Evolutionary conservation across 2,329 filamentous ascomycete species (phyloP).

Genomic region (Raffaelea arxii): DNA sequence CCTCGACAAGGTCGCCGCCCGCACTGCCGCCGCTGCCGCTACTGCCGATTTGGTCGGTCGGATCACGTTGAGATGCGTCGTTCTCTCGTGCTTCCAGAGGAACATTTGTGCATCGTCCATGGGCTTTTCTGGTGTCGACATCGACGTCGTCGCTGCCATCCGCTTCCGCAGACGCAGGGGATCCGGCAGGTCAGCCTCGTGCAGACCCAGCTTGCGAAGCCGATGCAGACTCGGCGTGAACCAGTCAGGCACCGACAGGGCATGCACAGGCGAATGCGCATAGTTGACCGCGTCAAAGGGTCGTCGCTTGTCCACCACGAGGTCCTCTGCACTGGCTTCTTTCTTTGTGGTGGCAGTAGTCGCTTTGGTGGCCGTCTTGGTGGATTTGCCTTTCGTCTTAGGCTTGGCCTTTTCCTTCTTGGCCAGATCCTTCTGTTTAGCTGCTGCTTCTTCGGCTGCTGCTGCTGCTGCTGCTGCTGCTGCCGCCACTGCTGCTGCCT

Average conservation of each 20-base stretch:
- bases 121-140: constrained; percentile 41
- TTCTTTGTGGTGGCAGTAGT: constrained; percentile 11
- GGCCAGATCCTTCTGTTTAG: not conserved
- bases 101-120: too few species aligned
- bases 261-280: constrained; percentile 35
- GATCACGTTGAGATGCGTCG: constrained; percentile 48
- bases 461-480: not conserved
- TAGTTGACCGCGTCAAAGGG: constrained; percentile 27
- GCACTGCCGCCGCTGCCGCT: not conserved
- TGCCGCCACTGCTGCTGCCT: constrained; percentile 12
- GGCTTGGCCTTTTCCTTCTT: constrained; percentile 25
- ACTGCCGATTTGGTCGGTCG: constrained; percentile 11
- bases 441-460: constrained; percentile 13
- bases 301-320: constrained; percentile 11
- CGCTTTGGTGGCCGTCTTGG: constrained; percentile 4
- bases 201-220: constrained; percentile 33
- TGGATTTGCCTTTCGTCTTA: constrained; percentile 9
- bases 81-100: constrained; percentile 47
- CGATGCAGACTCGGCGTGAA: constrained; percentile 36
- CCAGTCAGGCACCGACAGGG: constrained; percentile 33
- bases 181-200: constrained; percentile 38
- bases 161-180: constrained; percentile 37
- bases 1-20: not conserved
- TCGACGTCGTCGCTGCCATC: constrained; percentile 21
- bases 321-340: constrained; percentile 2